These are phyloP conservation scores for Dillenia suffruticosa DNA, from an alignment of 164 flowering plant species.

Conservation along the genomic window DNA sequence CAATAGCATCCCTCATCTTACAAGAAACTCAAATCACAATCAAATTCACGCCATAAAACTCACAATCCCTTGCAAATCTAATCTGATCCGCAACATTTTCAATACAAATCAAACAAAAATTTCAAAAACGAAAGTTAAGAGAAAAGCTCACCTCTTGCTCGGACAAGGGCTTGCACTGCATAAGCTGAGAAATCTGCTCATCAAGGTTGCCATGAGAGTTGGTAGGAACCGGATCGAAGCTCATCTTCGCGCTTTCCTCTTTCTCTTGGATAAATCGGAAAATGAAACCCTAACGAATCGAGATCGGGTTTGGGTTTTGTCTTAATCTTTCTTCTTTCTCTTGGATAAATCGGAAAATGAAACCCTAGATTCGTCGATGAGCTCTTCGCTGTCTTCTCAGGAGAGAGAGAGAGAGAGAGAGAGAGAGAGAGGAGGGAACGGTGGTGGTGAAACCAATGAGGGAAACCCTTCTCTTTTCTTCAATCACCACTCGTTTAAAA, in stretches of 20 bases:
- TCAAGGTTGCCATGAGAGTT: slow-evolving; percentile 70
- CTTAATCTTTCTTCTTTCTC: slow-evolving; percentile 13
- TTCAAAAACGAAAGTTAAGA: neutral
- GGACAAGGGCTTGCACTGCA: slow-evolving; percentile 96
- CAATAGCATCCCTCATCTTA: too few relatives aligned
- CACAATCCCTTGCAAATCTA: neutral
- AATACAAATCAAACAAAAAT: neutral
- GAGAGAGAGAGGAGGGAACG: slow-evolving; percentile 4
- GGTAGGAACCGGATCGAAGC: slow-evolving; percentile 53
- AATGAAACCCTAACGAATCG: slow-evolving; percentile 14
- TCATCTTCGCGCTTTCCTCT: slow-evolving; percentile 32
- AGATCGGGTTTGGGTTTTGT: slow-evolving; percentile 55
- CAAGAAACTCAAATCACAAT: too few relatives aligned
- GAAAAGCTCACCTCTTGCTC: slow-evolving; percentile 63
- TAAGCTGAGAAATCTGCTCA: slow-evolving; percentile 83
- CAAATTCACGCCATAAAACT: too few relatives aligned
- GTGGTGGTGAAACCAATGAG: slow-evolving; percentile 21
- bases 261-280: slow-evolving; percentile 1
- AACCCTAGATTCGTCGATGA: slow-evolving; percentile 9
- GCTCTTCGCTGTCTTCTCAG: neutral
- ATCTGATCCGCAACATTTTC: too few relatives aligned
- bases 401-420: slow-evolving; percentile 1
- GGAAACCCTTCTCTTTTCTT: slow-evolving; percentile 3
- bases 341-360: slow-evolving; percentile 7
- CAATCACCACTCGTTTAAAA: slow-evolving; percentile 6